phyloP scores from a whole-genome alignment of 768 basidiomycete genomes.

The Asterophora lycoperdoides region DNA sequence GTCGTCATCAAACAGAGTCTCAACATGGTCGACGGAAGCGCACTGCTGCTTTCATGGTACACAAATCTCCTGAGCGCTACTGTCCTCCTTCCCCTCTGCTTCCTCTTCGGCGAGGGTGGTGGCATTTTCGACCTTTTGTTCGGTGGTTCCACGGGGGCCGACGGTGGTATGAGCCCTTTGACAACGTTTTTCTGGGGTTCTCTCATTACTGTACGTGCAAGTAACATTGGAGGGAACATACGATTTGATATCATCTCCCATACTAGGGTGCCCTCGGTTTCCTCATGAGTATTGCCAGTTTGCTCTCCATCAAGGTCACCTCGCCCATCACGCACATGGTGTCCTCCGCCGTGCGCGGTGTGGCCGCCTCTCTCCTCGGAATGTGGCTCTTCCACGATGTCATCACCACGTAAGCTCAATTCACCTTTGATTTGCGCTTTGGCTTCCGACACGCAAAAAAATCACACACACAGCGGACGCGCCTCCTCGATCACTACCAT shows the following conservation, averaged over 20 bases:
- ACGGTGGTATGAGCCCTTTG: conserved; percentile 43
- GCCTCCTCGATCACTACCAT: conserved; percentile 78
- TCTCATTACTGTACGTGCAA: conserved; percentile 59
- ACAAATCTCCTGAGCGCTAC: conserved; percentile 79
- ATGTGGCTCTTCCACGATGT: conserved; percentile 79
- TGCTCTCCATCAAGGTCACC: conserved; percentile 94
- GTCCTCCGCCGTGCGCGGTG: conserved; percentile 92
- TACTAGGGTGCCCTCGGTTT: conserved; percentile 81
- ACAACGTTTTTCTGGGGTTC: conserved; percentile 77
- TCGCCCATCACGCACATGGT: conserved; percentile 98
- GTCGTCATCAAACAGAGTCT: conserved; percentile 91
- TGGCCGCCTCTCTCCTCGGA: conserved; percentile 82
- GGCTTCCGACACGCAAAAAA: background rate
- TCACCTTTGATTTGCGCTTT: background rate
- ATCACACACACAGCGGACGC: conserved; percentile 54
- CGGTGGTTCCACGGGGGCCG: conserved; percentile 33
- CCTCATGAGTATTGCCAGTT: conserved; percentile 89
- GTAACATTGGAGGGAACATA: background rate
- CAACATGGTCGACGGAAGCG: conserved; percentile 74
- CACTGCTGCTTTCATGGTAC: conserved; percentile 88
- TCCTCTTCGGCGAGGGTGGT: conserved; percentile 73
- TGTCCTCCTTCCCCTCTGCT: conserved; percentile 65
- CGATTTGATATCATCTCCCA: background rate
- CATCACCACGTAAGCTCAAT: conserved; percentile 61
- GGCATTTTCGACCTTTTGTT: conserved; percentile 60